A percentile compares a stretch with the other conserved stretches of the same genome.
These are phyloP conservation scores for Arthrobotrys megalospora DNA, from an alignment of 2,329 filamentous ascomycete species.

Conservation along the genomic window DNA sequence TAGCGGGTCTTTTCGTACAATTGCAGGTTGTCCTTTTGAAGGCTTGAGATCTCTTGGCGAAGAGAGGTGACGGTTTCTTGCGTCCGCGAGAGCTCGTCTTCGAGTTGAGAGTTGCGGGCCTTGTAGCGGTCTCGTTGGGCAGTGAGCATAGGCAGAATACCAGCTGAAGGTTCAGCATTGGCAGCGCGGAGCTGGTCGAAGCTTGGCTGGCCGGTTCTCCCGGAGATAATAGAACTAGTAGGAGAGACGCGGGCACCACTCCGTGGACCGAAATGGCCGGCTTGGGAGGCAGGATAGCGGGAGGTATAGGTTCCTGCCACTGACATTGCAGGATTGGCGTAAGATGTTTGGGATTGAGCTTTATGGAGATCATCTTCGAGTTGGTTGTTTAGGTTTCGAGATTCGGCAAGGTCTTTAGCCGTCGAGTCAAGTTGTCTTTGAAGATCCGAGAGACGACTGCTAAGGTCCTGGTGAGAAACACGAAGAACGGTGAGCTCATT, in stretches of 20 bases:
- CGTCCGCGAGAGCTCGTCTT: conserved; percentile 87
- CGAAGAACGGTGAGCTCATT: conserved; percentile 93
- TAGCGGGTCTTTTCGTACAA: conserved; percentile 98
- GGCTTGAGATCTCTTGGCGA: conserved; percentile 87
- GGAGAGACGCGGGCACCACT: conserved; percentile 83
- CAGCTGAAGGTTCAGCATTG: conserved; percentile 72
- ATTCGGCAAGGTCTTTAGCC: conserved; percentile 87
- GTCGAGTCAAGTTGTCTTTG: conserved; percentile 87
- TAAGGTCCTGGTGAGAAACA: conserved; percentile 91
- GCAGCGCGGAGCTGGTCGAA: conserved; percentile 60
- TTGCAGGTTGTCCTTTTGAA: conserved; percentile 96
- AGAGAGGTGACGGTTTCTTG: conserved; percentile 87
- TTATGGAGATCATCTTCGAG: conserved; percentile 92
- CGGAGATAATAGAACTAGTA: conserved; percentile 97
- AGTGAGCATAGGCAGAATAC: conserved; percentile 97
- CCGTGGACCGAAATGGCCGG: conserved; percentile 69
- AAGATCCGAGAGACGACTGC: conserved; percentile 81
- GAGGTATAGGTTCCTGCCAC: conserved; percentile 92
- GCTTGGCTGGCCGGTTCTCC: conserved; percentile 80
- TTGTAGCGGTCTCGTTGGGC: conserved; percentile 98
- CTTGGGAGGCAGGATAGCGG: conserved; percentile 78
- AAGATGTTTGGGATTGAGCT: conserved; percentile 86
- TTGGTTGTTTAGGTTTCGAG: conserved; percentile 86
- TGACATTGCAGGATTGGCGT: conserved; percentile 83
- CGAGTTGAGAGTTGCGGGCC: conserved; percentile 91